Base-by-base conservation (phyloP, 495 filamentous ascomycete genomes). In the Neurospora terricola region DNA sequence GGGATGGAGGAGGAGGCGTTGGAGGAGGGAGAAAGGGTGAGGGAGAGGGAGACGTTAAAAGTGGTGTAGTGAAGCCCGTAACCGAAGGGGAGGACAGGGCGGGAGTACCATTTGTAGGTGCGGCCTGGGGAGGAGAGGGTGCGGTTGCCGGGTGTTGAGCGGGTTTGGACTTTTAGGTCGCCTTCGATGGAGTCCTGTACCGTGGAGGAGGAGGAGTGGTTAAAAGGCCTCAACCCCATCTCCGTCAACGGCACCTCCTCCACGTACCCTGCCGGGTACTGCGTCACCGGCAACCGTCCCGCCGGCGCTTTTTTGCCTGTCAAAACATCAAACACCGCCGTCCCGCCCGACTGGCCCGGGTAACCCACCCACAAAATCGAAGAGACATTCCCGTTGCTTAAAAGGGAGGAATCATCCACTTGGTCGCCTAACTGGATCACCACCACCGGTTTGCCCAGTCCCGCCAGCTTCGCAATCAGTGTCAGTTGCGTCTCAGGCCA, bases 251-350 rank as follows among this genome's bases (percentile, higher is more conserved):
- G 74, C 7, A 83, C 78, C 62, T 81, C 75, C 43, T 80, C 75
- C 23, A 79, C 78, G 72, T 84, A 84, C 34, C 76, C 76, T 0
- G 72, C 73, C 6, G 83, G 82, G 62, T 84, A 84, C 73, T 84
- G 81, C 9, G 87, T 90, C 37, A 89, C 89, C 0, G 88, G 88
- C 2, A 91, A 79, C 27, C 89, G 85, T 34, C 86, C 89, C 23
- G 86, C 87, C 0, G 87, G 87, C 27, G 86, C 84, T 10, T 78
- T 80, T 6, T 78, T 80, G 11, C 88, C 88, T 27, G 83, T 86
- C 11, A 89, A 23, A 1, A 89, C 76, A 69, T 87, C 82, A 2
- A 84, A 78, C 7, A 89, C 75, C 0, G 84, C 82, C 62, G 83
- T 82, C 10, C 88, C 87, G 68, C 83, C 82, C 40, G 88, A 84